Percentiles rank a stretch among this genome's conserved stretches.
These are phyloP conservation scores for Lupinus albus DNA, from an alignment of 306 rosid species.

Conservation along the genomic window DNA sequence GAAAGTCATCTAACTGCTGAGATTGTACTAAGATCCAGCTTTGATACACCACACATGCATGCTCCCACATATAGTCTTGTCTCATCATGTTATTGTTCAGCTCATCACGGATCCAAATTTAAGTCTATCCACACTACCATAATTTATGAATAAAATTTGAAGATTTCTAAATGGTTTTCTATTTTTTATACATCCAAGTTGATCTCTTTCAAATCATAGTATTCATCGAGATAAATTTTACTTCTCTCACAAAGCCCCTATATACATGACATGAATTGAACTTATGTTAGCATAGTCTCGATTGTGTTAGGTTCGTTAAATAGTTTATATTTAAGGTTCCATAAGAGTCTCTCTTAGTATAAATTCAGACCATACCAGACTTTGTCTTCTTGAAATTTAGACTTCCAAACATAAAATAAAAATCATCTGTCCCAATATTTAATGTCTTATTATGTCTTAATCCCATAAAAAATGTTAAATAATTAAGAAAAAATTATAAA, in stretches of 20 bases:
- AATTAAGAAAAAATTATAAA: no score
- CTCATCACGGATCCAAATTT: conserved; percentile 19
- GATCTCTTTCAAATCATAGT: no score
- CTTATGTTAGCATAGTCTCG: no score
- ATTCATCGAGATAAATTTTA: no score
- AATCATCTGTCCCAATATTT: no score
- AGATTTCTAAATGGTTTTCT: no score
- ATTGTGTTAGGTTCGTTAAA: no score
- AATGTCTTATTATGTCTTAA: no score
- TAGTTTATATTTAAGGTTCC: neutral
- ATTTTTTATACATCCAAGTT: no score
- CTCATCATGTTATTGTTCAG: conserved; percentile 42
- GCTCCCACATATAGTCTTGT: conserved; percentile 32
- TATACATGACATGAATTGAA: no score
- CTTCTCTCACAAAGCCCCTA: no score
- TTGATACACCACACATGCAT: conserved; percentile 41
- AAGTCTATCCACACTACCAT: neutral
- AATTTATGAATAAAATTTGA: neutral
- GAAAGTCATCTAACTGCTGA: conserved; percentile 20
- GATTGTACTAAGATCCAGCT: conserved; percentile 15
- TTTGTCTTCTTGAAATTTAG: neutral
- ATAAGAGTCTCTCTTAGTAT: neutral
- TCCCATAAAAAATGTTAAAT: no score
- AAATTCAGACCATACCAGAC: conserved; percentile 1
- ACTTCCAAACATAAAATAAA: conserved; percentile 13